Base-by-base conservation (phyloP, 371 early-diverging fungal species). In the Mucor lusitanicus region DNA sequence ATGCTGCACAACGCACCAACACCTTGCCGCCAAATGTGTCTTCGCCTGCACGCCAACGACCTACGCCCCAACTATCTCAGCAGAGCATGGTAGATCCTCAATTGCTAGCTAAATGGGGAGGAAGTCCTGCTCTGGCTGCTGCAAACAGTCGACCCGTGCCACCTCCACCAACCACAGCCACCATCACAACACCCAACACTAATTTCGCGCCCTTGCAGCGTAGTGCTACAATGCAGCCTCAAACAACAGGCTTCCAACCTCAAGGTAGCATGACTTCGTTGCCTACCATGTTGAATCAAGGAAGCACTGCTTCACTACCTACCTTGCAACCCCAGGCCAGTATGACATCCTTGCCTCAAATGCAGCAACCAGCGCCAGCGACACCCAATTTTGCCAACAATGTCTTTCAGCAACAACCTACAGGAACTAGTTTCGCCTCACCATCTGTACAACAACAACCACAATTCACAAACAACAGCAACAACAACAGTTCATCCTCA, bases 61-160 rank as follows among this genome's bases (percentile, higher is more conserved):
- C 78, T 54, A 70, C 69, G 17, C 65, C 81, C 28, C 73, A 72
- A 55, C 35, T 65, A 25, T 61, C 80, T 30, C 77, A 79, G 39
- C 74, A 79, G n/a, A 73, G 69, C 48, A 46, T 79, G 66, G 71
- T 82, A 55, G 76, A 79, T 57, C 64, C 77, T 12, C 68, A 82
- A 21, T 48, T 78, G 23, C 58, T 79, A 6, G 68, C 74, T 42
- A 74, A 76, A 64, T 79, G 80, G 82, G 70, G 72, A 13, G 73
- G 65, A 40, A 61, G 64, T 27, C 56, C 71, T 19, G 48, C 68
- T 1, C 61, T 62, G 33, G 63, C 71, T 35, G 63, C 65, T 59
- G 60, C 67, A 1, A 68, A 74, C 60, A 40, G 23, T 19, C 21
- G 25, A 32, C 54, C 63, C n/a, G 62, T 70, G 5, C 67, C 69